These are phyloP conservation scores for Cardamine chenopodiifolia DNA, from an alignment of 345 rosid genomes.

Conservation along the genomic window DNA sequence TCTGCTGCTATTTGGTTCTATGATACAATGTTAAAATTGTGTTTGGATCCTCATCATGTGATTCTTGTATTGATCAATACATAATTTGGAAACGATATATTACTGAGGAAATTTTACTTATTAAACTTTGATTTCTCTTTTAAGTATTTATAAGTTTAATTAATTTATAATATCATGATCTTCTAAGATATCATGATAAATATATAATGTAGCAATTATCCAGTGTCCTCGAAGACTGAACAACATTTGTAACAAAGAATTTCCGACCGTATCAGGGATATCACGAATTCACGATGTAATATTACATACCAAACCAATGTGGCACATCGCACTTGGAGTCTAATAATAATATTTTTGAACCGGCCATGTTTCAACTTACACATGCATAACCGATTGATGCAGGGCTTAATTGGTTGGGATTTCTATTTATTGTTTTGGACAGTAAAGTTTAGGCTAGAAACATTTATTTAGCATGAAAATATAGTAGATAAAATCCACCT, in stretches of 20 bases:
- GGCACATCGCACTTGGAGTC: background rate
- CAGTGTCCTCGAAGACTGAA: background rate
- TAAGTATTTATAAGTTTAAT: background rate
- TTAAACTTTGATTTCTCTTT: background rate
- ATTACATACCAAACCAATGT: background rate
- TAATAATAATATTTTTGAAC: too few species aligned
- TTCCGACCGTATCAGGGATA: background rate
- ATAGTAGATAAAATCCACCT: background rate
- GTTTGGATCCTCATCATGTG: slow-evolving; percentile 15
- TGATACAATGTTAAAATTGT: slow-evolving; percentile 16
- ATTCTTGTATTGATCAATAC: background rate
- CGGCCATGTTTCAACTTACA: background rate
- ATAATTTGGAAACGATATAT: background rate
- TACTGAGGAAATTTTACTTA: background rate
- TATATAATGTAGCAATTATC: background rate
- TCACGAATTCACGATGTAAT: background rate
- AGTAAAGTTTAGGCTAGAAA: background rate
- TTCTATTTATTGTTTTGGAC: background rate
- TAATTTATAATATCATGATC: too few species aligned
- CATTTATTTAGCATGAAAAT: background rate
- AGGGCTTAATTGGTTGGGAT: background rate
- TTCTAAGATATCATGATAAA: background rate
- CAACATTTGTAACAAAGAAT: background rate
- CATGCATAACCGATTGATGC: too few species aligned
- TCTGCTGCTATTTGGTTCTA: slow-evolving; percentile 12